Evolutionary conservation across 1,284 basidiomycete genomes (phyloP).

Genomic region (Cutaneotrichosporon cavernicola): DNA sequence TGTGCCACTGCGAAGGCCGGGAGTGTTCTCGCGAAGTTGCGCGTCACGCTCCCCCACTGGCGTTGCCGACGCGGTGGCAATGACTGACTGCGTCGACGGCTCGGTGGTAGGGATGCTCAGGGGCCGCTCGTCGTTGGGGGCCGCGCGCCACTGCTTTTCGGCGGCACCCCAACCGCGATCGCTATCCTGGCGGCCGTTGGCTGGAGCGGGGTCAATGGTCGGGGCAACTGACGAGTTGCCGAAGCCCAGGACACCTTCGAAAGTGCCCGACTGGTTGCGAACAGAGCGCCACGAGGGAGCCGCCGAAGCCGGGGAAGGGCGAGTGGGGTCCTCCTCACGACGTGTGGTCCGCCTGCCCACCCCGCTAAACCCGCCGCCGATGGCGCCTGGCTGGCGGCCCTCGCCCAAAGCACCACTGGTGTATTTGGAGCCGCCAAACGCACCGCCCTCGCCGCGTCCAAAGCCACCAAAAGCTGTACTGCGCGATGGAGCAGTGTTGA

Average conservation of each 20-base stretch:
- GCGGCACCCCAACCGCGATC: slow-evolving; percentile 39
- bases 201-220: slow-evolving; percentile 4
- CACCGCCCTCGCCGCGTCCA: slow-evolving; percentile 44
- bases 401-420: slow-evolving; percentile 32
- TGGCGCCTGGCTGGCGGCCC: slow-evolving; percentile 36
- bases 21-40: slow-evolving; percentile 28
- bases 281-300: slow-evolving; percentile 46
- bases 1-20: slow-evolving; percentile 16
- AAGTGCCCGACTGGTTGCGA: slow-evolving; percentile 44
- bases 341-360: slow-evolving; percentile 34
- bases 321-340: slow-evolving; percentile 15
- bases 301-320: slow-evolving; percentile 21
- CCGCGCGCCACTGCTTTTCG: slow-evolving; percentile 44
- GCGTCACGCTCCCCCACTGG: slow-evolving; percentile 46
- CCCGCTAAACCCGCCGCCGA: slow-evolving; percentile 49
- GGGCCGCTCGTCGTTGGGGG: slow-evolving; percentile 14
- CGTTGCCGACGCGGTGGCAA: slow-evolving; percentile 43
- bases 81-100: slow-evolving; percentile 34
- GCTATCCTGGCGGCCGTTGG: slow-evolving; percentile 37
- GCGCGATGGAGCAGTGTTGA: slow-evolving; percentile 14
- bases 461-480: slow-evolving; percentile 42
- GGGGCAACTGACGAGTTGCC: slow-evolving; percentile 22
- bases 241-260: slow-evolving; percentile 53
- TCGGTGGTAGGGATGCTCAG: slow-evolving; percentile 12
- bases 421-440: slow-evolving; percentile 42